Conservation (phyloP, 169 alveolate species). For the Eimeria mitis region DNA sequence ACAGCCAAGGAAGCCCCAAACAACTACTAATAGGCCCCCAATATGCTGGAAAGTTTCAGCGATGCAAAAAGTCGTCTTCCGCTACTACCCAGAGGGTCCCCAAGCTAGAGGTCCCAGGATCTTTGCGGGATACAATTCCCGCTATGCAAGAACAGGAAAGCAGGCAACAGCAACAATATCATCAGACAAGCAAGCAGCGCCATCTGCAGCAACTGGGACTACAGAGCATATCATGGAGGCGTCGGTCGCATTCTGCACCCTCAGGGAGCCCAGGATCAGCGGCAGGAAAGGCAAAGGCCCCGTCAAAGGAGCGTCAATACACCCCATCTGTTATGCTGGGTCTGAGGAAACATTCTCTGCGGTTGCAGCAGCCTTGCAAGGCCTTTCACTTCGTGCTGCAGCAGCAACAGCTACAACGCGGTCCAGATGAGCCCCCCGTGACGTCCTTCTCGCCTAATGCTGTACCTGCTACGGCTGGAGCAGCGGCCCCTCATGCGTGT, state of each 20-base stretch:
- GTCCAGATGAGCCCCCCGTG: not conserved
- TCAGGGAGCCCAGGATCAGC: not conserved
- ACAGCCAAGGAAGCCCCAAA: not conserved
- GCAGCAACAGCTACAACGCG: conserved; percentile 3
- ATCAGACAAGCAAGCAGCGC: not conserved
- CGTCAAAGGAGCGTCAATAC: not conserved
- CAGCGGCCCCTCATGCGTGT: not conserved
- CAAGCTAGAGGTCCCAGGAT: not conserved
- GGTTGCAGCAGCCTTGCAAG: not conserved
- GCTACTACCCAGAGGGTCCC: conserved; percentile 21
- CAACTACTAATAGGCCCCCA: not conserved
- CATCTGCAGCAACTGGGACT: not conserved
- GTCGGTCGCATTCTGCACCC: conserved; percentile 27
- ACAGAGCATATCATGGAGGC: not conserved
- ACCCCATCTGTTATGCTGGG: not conserved
- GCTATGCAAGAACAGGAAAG: not conserved
- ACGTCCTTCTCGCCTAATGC: not conserved
- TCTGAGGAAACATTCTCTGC: conserved; percentile 2
- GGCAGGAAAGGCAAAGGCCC: not conserved
- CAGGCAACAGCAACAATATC: not conserved
- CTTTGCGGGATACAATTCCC: not conserved
- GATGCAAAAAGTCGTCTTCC: conserved; percentile 26
- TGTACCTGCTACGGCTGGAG: not conserved
- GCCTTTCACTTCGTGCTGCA: not conserved
- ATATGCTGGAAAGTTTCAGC: not conserved